Evolutionary conservation across 2,329 filamentous ascomycete genomes (phyloP), one percentile per base, ranked within the genome.

Genomic region (Cryphonectria naterciae): DNA sequence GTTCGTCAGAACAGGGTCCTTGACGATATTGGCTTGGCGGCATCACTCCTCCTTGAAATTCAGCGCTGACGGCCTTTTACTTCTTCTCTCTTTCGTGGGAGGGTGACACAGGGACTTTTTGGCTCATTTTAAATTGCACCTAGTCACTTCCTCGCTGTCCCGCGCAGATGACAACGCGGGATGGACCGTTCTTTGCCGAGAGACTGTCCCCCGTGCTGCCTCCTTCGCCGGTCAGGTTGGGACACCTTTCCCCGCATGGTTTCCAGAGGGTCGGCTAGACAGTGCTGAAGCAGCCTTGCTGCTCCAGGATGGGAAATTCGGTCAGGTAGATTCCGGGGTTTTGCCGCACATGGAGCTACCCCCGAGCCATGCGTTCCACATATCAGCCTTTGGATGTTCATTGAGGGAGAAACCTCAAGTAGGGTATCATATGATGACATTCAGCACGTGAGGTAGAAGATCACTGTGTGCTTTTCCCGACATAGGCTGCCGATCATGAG

Each of bases 241-340:
- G 37, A 32, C 22, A 4, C 8, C 3, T 22, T 68, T 54, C 67
- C 67, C 67, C 67, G 67, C 46, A 68, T 19, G 35, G 15, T 46
- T 41, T 41, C 19, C 65, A 67, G 17, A 39, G 10, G 22, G 32
- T 66, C 64, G 64, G 49, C 49, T 66, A 49, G 32, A 56, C 19
- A 43, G 28, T 58, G 37, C 25, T 67, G 37, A 52, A 52, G 65
- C 41, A n/a, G n/a, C 32, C 52, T 43, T 41, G 65, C 17, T 28
- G 65, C 25, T 28, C 65, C 49, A 28, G 13, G 58, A 52, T 32
- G 67, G 67, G 67, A 49, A 54, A 62, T 22, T 66, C 67, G 67
- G 67, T 62, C 25, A 62, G 58, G 28, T 68, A 61, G 28, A 68
- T 35, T 68, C 67, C 67, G 67, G 28, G 19, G 25, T 4, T 56